phyloP scores from a whole-genome alignment of 805 yeast genomes.

The Kuraishia piskuri region DNA sequence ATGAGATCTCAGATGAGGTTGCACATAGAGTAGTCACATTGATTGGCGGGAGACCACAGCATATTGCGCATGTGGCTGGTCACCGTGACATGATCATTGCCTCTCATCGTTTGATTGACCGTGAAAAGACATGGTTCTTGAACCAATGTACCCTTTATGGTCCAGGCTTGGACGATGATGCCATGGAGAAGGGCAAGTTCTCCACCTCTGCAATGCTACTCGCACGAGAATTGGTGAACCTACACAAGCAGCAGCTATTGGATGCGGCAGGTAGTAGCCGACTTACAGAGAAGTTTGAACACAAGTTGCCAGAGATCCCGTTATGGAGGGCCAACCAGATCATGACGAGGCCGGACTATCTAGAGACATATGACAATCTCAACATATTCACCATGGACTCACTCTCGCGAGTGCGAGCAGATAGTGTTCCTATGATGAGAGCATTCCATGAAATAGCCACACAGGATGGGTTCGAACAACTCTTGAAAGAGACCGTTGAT shows the following conservation, averaged over 20 bases:
- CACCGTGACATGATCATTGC: conserved; percentile 49
- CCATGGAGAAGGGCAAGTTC: conserved; percentile 76
- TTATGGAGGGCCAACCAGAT: conserved; percentile 78
- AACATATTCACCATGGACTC: conserved; percentile 78
- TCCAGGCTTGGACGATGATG: conserved; percentile 79
- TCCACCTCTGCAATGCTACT: conserved; percentile 66
- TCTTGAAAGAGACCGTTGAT: conserved; percentile 55
- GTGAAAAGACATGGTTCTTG: conserved; percentile 79
- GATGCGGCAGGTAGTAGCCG: conserved; percentile 2
- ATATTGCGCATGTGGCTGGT: conserved; percentile 60
- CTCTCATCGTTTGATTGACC: conserved; percentile 62
- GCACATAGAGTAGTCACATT: conserved; percentile 55
- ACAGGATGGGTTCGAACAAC: conserved; percentile 61
- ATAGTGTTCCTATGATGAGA: conserved; percentile 83
- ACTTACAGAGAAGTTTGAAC: conserved; percentile 22
- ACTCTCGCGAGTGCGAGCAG: conserved; percentile 65
- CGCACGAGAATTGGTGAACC: conserved; percentile 61
- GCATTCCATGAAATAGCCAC: conserved; percentile 74
- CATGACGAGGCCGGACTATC: conserved; percentile 80
- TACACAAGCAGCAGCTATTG: conserved; percentile 36
- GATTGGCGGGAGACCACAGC: conserved; percentile 83
- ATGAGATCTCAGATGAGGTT: conserved; percentile 25
- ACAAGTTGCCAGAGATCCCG: conserved; percentile 63
- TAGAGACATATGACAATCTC: conserved; percentile 63
- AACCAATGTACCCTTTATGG: conserved; percentile 79